phyloP scores from a whole-genome alignment of 306 rosid genomes.

The Carpinus viminea region DNA sequence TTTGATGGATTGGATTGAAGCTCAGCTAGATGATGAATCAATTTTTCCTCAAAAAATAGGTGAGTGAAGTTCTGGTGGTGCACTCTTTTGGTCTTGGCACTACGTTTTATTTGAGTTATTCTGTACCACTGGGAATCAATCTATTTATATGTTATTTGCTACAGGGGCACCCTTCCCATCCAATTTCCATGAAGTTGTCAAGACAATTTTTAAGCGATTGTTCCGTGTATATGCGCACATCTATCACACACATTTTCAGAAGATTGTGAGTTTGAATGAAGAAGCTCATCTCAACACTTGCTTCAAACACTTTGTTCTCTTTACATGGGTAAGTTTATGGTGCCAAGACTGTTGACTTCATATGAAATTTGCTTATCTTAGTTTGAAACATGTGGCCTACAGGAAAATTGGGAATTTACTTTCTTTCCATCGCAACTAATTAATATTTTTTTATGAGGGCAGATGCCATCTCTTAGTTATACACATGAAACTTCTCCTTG shows the following conservation, averaged over 20 bases:
- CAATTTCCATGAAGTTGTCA: slow-evolving; percentile 75
- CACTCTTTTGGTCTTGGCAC: slow-evolving; percentile 6
- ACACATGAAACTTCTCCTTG: too few relatives aligned
- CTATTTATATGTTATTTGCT: slow-evolving; percentile 12
- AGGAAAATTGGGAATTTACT: too few relatives aligned
- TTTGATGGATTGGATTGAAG: slow-evolving; percentile 90
- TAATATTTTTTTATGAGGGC: too few relatives aligned
- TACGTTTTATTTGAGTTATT: background rate
- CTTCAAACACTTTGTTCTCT: slow-evolving; percentile 91
- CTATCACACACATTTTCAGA: slow-evolving; percentile 80
- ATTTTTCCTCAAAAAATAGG: slow-evolving; percentile 83
- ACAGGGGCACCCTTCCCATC: slow-evolving; percentile 76
- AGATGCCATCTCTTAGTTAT: too few relatives aligned
- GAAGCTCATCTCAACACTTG: slow-evolving; percentile 94
- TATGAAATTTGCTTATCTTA: background rate
- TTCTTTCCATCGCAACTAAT: too few relatives aligned
- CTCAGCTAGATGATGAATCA: slow-evolving; percentile 79
- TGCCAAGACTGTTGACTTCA: background rate
- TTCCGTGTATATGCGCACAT: slow-evolving; percentile 93
- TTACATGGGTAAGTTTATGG: slow-evolving; percentile 66
- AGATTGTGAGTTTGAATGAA: slow-evolving; percentile 84
- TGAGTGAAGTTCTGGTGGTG: slow-evolving; percentile 9
- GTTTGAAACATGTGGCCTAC: background rate
- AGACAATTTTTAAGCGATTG: slow-evolving; percentile 77
- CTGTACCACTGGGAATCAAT: background rate